A percentile compares a stretch with the other conserved stretches of the same genome.
These are phyloP conservation scores for Kluyveromyces dobzhanskii DNA, from an alignment of 805 yeast genomes.

Conservation along the genomic window DNA sequence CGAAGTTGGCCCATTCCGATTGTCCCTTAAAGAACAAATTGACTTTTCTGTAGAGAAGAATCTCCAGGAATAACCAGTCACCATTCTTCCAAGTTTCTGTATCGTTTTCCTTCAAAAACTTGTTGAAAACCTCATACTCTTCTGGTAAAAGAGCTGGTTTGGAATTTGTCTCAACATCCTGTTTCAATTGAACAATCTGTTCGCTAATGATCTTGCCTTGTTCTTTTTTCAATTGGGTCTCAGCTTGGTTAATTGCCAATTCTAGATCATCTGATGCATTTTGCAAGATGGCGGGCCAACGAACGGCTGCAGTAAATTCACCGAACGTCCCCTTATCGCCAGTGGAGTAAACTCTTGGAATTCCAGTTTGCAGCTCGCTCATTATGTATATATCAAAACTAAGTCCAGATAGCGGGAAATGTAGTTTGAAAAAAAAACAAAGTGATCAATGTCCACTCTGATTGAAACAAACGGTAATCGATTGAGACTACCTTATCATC, in stretches of 20 bases:
- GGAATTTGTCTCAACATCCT: conserved; percentile 36
- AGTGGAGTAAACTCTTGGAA: conserved; percentile 44
- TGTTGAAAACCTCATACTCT: conserved; percentile 49
- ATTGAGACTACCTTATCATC: too few species aligned
- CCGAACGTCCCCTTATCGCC: conserved; percentile 76
- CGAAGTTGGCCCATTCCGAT: conserved; percentile 43
- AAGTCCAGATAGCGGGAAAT: too few species aligned
- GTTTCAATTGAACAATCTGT: conserved; percentile 36
- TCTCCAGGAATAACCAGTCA: conserved; percentile 87
- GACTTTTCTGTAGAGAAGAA: conserved; percentile 68
- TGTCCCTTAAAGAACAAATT: conserved; percentile 36
- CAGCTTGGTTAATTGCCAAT: conserved; percentile 23
- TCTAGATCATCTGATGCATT: conserved; percentile 59
- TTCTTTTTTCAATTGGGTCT: conserved; percentile 19
- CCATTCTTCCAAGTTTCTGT: conserved; percentile 66
- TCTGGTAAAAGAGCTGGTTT: conserved; percentile 38
- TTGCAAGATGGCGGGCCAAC: conserved; percentile 83
- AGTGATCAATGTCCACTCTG: too few species aligned
- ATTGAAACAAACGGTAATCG: too few species aligned
- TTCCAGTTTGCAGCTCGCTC: conserved; percentile 5
- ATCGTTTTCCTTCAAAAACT: conserved; percentile 28
- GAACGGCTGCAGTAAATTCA: conserved; percentile 58
- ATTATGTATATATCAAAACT: neutral
- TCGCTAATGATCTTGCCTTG: conserved; percentile 43
- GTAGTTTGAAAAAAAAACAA: too few species aligned